Conservation (phyloP, 2,329 filamentous ascomycete genomes). For the Dryadomyces sulphureus region DNA sequence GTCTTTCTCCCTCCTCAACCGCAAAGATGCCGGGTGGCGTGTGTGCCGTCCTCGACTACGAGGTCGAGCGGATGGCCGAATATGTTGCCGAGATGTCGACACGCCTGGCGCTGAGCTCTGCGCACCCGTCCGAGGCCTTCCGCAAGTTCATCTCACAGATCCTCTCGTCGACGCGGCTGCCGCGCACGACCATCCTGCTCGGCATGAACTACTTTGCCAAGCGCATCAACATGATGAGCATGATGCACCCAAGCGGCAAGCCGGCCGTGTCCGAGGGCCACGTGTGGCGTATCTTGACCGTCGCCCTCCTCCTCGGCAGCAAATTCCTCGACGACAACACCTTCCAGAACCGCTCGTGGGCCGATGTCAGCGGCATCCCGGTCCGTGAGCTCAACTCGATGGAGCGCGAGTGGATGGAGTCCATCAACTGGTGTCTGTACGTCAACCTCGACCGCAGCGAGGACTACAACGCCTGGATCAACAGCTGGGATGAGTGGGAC, state of each 20-base stretch:
- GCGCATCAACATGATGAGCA: slow-evolving; percentile 61
- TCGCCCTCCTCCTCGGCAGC: slow-evolving; percentile 73
- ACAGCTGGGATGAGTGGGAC: slow-evolving; percentile 44
- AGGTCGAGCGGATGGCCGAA: slow-evolving; percentile 91
- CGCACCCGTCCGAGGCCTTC: slow-evolving; percentile 40
- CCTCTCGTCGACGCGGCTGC: slow-evolving; percentile 75
- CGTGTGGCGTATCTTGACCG: slow-evolving; percentile 77
- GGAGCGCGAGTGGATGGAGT: slow-evolving; percentile 75
- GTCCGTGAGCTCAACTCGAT: slow-evolving; percentile 72
- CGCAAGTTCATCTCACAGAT: slow-evolving; percentile 88
- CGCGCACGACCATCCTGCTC: slow-evolving; percentile 79
- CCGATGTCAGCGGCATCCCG: slow-evolving; percentile 81
- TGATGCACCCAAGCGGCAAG: slow-evolving; percentile 23
- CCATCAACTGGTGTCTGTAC: slow-evolving; percentile 74
- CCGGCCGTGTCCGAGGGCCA: slow-evolving; percentile 51
- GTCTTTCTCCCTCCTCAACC: slow-evolving; percentile 8
- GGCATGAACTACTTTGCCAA: slow-evolving; percentile 82
- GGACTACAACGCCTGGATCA: slow-evolving; percentile 50
- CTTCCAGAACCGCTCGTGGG: slow-evolving; percentile 94
- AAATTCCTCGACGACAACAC: slow-evolving; percentile 97
- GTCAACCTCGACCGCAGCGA: slow-evolving; percentile 68
- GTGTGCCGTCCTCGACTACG: slow-evolving; percentile 87
- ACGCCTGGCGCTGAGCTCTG: slow-evolving; percentile 44
- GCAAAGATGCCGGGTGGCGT: slow-evolving; percentile 62
- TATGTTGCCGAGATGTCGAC: slow-evolving; percentile 83